Evolutionary conservation across 768 basidiomycete species (phyloP), one percentile per base, ranked within the genome.

Genomic region (Amanita pseudoporphyria): DNA sequence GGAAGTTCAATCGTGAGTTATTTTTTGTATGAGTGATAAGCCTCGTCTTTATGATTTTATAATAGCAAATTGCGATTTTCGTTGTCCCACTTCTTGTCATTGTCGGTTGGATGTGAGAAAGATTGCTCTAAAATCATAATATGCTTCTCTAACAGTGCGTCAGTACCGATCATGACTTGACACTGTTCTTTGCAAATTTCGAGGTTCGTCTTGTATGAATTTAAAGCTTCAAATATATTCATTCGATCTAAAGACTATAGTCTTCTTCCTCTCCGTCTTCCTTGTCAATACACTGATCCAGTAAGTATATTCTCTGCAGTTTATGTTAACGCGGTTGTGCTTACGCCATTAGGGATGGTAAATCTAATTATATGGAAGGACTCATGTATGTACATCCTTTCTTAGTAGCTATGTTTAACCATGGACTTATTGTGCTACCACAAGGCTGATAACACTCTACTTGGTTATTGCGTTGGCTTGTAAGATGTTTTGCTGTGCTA

Each of bases 351-450:
- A 78, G 81, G 67, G 85, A 89, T 54, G 91, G 91, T 39, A 84
- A 83, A 58, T 84, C 86, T 13, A 93, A 94, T 60, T 93, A 90
- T 60, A 87, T 95, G 83, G 92, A 94, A 67, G 93, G 93, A 30
- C 62, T 90, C 37, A 86, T 93, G 87, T 43, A 36, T 13, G 49
- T 38, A 33, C 21, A n/a, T n/a, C n/a, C n/a, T n/a, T n/a, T 31
- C 18, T 16, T 2, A 9, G 13, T 6, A 4, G 16, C 13, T 18
- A n/a, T 43, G 7, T 28, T 6, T n/a, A 6, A 28, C 3, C 26
- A 5, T 14, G 26, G 26, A 26, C 41, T 43, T 6, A 43, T 14
- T 26, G n/a, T n/a, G 9, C 22, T 12, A 10, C 14, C 14, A n/a
- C 68, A 53, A 69, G 72, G 76, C 67, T 79, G 31, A 54, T 78